Evolutionary conservation across 768 basidiomycete species (phyloP).

Genomic region (Boletus huronensis): DNA sequence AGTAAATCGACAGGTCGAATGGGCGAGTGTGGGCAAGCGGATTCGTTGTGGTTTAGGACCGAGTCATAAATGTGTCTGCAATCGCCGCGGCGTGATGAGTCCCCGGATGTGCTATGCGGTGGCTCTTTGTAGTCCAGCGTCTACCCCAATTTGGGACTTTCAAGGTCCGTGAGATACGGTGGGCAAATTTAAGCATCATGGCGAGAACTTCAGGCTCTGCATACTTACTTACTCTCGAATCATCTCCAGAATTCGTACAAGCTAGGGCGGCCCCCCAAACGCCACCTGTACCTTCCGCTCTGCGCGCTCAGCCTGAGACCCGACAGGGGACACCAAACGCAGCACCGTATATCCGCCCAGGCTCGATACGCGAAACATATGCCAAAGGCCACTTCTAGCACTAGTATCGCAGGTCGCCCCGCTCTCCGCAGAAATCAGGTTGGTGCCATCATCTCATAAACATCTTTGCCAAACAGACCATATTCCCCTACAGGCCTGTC

Average conservation of each 20-base stretch:
- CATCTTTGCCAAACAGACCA: slow-evolving; percentile 8
- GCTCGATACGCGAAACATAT: slow-evolving; percentile 35
- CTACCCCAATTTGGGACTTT: slow-evolving; percentile 14
- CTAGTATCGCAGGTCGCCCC: slow-evolving; percentile 43
- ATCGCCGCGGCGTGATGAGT: neutral
- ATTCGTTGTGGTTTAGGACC: neutral
- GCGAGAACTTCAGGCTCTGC: neutral
- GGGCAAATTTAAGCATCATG: slow-evolving; percentile 18
- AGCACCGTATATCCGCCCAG: neutral
- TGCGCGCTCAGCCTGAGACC: neutral
- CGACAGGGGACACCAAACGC: slow-evolving; percentile 2
- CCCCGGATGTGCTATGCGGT: neutral
- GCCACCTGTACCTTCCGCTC: neutral
- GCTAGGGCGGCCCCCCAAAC: neutral
- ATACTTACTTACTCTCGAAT: neutral
- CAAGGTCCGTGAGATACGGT: slow-evolving; percentile 23
- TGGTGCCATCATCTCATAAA: slow-evolving; percentile 4
- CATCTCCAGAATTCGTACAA: neutral
- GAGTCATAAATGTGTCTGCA: neutral
- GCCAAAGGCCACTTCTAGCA: slow-evolving; percentile 57
- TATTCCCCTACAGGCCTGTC: slow-evolving; percentile 54
- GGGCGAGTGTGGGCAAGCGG: neutral
- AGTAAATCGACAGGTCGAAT: neutral
- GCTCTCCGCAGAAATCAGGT: slow-evolving; percentile 81
- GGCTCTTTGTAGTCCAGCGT: neutral